Evolutionary conservation across 1,284 basidiomycete species (phyloP).

Genomic region (Cryptococcus sp.): DNA sequence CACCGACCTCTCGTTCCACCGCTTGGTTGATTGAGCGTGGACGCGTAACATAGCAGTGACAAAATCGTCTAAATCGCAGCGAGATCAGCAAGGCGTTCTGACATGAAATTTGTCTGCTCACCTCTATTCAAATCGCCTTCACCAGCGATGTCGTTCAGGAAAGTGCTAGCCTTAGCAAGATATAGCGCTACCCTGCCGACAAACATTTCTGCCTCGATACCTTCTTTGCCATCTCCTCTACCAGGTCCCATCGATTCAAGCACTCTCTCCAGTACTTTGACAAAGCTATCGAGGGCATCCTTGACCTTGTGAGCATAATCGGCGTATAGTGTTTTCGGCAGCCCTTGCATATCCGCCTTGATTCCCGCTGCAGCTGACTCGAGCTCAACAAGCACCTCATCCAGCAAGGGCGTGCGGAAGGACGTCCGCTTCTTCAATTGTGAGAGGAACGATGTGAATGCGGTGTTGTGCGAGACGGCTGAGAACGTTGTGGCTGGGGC

Average conservation of each 20-base stretch:
- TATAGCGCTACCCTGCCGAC: slow-evolving; percentile 48
- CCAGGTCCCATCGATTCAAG: slow-evolving; percentile 27
- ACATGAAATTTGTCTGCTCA: slow-evolving; percentile 8
- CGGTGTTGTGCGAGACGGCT: slow-evolving; percentile 14
- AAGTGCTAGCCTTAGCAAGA: slow-evolving; percentile 32
- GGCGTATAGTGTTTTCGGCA: slow-evolving; percentile 25
- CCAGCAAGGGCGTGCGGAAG: slow-evolving; percentile 45
- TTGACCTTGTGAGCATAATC: slow-evolving; percentile 28
- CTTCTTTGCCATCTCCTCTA: slow-evolving; percentile 26
- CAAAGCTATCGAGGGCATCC: slow-evolving; percentile 29
- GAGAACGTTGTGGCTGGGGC: slow-evolving; percentile 23
- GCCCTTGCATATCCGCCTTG: slow-evolving; percentile 35
- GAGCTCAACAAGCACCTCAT: slow-evolving; percentile 34
- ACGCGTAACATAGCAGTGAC: slow-evolving; percentile 26
- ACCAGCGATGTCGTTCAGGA: slow-evolving; percentile 34
- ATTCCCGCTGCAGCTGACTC: slow-evolving; percentile 38
- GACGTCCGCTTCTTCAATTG: slow-evolving; percentile 39
- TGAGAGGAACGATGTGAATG: slow-evolving; percentile 39
- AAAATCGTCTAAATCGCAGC: slow-evolving; percentile 3
- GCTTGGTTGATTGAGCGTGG: slow-evolving; percentile 30
- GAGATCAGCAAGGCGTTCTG: background rate
- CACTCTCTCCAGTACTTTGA: slow-evolving; percentile 30
- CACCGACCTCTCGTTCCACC: slow-evolving; percentile 33
- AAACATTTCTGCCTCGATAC: slow-evolving; percentile 44
- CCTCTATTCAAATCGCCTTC: slow-evolving; percentile 18